Base-by-base conservation (phyloP, 2,329 filamentous ascomycete species). In the Alternaria rosae region DNA sequence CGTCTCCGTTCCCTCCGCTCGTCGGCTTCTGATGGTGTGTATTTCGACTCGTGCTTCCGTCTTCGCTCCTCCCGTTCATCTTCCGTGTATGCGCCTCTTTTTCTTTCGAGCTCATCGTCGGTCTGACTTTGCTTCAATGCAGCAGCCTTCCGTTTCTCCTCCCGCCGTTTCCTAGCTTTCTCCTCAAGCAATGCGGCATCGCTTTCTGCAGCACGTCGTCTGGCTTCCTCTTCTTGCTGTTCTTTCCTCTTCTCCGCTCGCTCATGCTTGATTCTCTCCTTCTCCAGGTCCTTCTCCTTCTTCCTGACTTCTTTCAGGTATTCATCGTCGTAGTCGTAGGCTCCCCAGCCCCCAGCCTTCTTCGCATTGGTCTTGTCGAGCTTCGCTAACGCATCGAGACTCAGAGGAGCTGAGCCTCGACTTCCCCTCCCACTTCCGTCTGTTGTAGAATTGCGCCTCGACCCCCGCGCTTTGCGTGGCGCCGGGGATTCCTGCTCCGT, bases 361-460 rank as follows among this genome's bases (percentile, higher is more conserved):
- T 87, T 85, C 25, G 85, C 83, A 77, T 92, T 89, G 56, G 86
- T 80, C 52, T 87, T 83, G 69, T 92, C 86, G 48, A 94, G 78
- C 71, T 88, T 87, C 12, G 89, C 89, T 51, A 94, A 79, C 6
- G 90, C 88, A 69, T 88, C 86, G 62, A 79, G 82, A 77, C 72
- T 88, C 70, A 85, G 68, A 50, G 78, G 76, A 41, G 78, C 78
- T 53, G 70, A 68, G 30, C 57, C 57, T 9, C 65, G 55, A 58
- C 68, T 71, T 69, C 76, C 75, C 20, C 71, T 75, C 6, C 70
- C 70, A 30, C 74, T 77, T 17, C 74, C 72, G 43, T 70, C 69
- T 25, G 73, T 69, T 1, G 64, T 68, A 23, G 68, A 70, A 43
- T 71, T 70, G 59, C 69, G 66, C 23, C 67, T 61, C 21, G 69